A percentile compares a stretch with the other conserved stretches of the same genome.
These are phyloP conservation scores for Annulohypoxylon nitens DNA, from an alignment of 495 filamentous ascomycete genomes.

Conservation along the genomic window DNA sequence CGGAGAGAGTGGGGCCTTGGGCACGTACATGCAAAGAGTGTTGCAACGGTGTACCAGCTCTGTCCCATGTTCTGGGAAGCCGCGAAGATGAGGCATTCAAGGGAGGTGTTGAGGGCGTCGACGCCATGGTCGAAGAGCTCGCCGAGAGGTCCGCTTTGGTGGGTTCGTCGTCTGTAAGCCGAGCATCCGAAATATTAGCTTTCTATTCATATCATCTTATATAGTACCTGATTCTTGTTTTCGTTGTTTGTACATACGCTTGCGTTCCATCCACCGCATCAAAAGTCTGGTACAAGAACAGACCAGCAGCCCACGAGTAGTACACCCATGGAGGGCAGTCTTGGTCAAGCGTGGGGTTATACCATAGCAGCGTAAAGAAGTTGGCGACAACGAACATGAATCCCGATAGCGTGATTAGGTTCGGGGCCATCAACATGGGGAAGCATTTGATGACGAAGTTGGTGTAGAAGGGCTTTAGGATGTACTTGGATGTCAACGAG, in stretches of 20 bases:
- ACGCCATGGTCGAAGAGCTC: conserved; percentile 99
- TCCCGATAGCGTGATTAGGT: conserved; percentile 87
- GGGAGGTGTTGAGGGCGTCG: conserved; percentile 94
- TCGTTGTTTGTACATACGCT: conserved; percentile 69
- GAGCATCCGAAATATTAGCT: conserved; percentile 35
- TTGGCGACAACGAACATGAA: conserved; percentile 94
- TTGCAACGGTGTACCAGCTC: conserved; percentile 87
- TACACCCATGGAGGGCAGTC: conserved; percentile 97
- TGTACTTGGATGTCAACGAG: conserved; percentile 87
- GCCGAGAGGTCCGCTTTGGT: conserved; percentile 91
- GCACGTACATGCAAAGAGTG: conserved; percentile 81
- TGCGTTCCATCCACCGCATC: conserved; percentile 97
- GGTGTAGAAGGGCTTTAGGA: conserved; percentile 97
- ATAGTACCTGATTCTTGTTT: not conserved
- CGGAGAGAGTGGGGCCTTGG: conserved; percentile 1
- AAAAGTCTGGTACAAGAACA: conserved; percentile 98
- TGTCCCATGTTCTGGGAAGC: conserved; percentile 93
- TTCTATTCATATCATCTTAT: not conserved
- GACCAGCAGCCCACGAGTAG: conserved; percentile 85
- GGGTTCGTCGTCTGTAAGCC: conserved; percentile 77
- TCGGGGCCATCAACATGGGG: conserved; percentile 93
- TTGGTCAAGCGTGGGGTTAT: conserved; percentile 92
- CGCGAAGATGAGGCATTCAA: conserved; percentile 92
- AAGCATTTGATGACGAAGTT: conserved; percentile 93
- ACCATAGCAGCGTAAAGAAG: conserved; percentile 93